Evolutionary conservation across 345 rosid species (phyloP).

Genomic region (Clarkia xantiana): DNA sequence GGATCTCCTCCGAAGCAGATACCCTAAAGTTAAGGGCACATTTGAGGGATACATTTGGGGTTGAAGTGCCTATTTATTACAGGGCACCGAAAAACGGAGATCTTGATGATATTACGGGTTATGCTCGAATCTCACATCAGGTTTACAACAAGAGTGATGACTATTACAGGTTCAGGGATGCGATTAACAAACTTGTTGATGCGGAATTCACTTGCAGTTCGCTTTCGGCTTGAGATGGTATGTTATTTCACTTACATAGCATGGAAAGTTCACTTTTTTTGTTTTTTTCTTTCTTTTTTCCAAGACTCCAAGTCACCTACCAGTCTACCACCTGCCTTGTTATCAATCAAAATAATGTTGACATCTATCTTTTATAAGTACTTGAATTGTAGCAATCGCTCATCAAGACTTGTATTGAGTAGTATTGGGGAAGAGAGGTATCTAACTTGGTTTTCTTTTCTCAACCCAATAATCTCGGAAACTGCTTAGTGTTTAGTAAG

Average conservation of each 20-base stretch:
- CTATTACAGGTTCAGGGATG: conserved; percentile 63
- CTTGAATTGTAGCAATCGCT: too few species aligned
- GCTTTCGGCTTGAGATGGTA: conserved; percentile 39
- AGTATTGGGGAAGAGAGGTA: too few species aligned
- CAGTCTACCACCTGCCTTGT: too few species aligned
- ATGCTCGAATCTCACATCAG: conserved; percentile 83
- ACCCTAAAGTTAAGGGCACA: conserved; percentile 40
- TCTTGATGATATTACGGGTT: conserved; percentile 39
- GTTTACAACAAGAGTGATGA: conserved; percentile 72
- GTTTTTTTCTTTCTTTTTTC: too few species aligned
- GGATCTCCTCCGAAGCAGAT: conserved; percentile 36
- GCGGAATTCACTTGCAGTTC: conserved; percentile 42
- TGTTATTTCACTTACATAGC: conserved; percentile 1
- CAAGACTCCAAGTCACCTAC: too few species aligned
- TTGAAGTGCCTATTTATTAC: conserved; percentile 73
- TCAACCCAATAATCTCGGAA: too few species aligned
- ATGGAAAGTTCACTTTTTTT: too few species aligned
- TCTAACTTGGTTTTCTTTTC: too few species aligned
- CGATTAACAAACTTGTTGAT: conserved; percentile 31
- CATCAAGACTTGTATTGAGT: too few species aligned
- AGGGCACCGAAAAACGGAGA: conserved; percentile 45
- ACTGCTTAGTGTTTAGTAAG: too few species aligned
- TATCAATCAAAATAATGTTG: too few species aligned
- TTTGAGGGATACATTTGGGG: conserved; percentile 43
- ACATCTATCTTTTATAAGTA: too few species aligned